phyloP scores from a whole-genome alignment of 129 eudicot genomes.

The Apium graveolens region DNA sequence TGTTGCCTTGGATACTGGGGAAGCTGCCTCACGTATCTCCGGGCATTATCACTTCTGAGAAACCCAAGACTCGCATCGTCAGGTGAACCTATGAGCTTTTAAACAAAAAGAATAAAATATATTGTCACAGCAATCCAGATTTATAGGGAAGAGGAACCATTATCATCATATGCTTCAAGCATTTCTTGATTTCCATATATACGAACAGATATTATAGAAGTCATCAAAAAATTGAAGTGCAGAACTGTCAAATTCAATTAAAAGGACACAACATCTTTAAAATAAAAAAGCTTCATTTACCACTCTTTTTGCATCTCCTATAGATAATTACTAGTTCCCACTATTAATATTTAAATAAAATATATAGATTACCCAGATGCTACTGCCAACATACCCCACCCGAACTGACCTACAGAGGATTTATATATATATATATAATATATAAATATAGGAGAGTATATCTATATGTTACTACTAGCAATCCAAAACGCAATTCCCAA shows the following conservation, averaged over 20 bases:
- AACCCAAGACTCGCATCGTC: constrained; percentile 66
- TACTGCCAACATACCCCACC: neutral
- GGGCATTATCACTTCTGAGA: constrained; percentile 54
- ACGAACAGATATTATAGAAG: neutral
- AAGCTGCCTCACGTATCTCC: constrained; percentile 53
- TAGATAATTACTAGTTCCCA: neutral
- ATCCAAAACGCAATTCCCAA: neutral
- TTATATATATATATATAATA: no score
- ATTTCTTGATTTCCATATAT: neutral
- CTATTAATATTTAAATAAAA: no score
- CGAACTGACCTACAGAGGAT: neutral
- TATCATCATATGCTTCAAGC: neutral
- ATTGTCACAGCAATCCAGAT: neutral
- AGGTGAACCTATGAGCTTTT: constrained; percentile 61
- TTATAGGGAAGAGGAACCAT: neutral
- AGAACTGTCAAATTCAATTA: neutral
- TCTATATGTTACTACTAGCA: neutral
- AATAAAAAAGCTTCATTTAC: neutral
- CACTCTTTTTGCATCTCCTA: neutral
- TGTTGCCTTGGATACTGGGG: constrained; percentile 52
- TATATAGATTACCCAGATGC: neutral
- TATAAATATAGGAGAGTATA: no score
- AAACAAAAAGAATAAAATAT: constrained; percentile 3
- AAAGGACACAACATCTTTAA: neutral
- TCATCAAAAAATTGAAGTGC: neutral